Conservation (phyloP, 768 basidiomycete species). For the Cystofilobasidium ferigula region DNA sequence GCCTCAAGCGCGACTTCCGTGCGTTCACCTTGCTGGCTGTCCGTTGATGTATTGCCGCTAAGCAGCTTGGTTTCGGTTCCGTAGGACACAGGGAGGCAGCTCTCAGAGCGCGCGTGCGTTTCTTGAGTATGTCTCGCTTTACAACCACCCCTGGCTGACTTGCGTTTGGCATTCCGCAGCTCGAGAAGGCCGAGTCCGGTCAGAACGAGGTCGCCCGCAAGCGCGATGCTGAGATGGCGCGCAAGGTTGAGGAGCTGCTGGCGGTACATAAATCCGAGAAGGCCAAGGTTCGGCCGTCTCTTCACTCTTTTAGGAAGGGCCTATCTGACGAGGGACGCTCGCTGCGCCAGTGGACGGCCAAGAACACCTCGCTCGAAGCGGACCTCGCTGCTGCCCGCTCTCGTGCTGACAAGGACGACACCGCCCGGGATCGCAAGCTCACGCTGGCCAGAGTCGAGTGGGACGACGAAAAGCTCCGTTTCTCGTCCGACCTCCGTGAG, state of each 20-base stretch:
- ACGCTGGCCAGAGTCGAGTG: not conserved
- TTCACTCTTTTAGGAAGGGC: not conserved
- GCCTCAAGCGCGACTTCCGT: not conserved
- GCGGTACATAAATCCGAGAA: not conserved
- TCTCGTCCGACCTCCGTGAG: too few relatives aligned
- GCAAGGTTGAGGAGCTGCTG: not conserved
- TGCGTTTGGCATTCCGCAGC: not conserved
- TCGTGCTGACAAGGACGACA: not conserved
- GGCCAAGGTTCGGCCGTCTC: not conserved
- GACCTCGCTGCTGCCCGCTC: not conserved
- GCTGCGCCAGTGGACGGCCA: not conserved
- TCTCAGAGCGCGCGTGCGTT: not conserved
- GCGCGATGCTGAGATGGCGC: not conserved
- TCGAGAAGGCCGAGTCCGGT: not conserved
- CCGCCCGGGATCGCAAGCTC: not conserved
- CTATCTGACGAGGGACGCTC: not conserved
- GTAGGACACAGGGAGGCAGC: not conserved
- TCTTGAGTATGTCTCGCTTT: not conserved
- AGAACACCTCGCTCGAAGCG: not conserved
- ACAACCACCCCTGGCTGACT: not conserved
- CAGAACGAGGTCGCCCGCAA: not conserved
- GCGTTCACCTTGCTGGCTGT: not conserved
- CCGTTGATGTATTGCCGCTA: too few relatives aligned
- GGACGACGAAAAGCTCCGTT: not conserved
- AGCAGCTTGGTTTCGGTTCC: too few relatives aligned